Evolutionary conservation across 1,284 basidiomycete species (phyloP), one percentile per base, ranked within the genome.

Genomic region (Volvariella surrecta): DNA sequence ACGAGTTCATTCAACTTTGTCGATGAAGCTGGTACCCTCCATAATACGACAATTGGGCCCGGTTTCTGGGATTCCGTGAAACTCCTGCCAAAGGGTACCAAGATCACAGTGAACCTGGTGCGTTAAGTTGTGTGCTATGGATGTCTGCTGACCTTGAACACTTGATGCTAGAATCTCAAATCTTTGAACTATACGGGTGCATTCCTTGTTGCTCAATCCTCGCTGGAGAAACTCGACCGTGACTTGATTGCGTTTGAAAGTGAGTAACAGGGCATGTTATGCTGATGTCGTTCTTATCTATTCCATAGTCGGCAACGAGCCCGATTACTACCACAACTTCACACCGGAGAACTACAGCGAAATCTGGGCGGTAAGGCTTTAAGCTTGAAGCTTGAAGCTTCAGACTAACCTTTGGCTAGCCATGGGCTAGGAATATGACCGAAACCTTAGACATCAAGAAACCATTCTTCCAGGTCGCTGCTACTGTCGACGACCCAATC

Each of bases 41-140:
- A 58, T 19, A 74, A 74, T 44, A 73, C 72, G 2, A 73, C 70
- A 0, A 66, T 74, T 45, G 70, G 72, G 0, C 69, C 69, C 3
- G 54, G 55, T 19, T 74, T 73, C 48, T 74, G 70, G 67, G 55
- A 70, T 37, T 65, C 67, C 2, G 61, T 70, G 11, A 62, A 57
- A 24, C 59, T 73, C 19, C 49, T 74, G 30, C 70, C 70, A 2
- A 51, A 64, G 30, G 65, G 59, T n/a, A 71, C 73, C 6, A 64
- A 67, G 40, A 58, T 74, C 31, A 63, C 58, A 10, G 60, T 73
- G 57, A 72, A 64, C 40, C 48, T 73, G 45, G 71, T 68, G 38
- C 39, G 51, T 44, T 11, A 40, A 30, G 10, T 7, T 6, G n/a
- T 11, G 21, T 15, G 17, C 37, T 13, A 13, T 3, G 0, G 1